Conservation (phyloP, 306 rosid species). For the Chamaecrista fasciculata region DNA sequence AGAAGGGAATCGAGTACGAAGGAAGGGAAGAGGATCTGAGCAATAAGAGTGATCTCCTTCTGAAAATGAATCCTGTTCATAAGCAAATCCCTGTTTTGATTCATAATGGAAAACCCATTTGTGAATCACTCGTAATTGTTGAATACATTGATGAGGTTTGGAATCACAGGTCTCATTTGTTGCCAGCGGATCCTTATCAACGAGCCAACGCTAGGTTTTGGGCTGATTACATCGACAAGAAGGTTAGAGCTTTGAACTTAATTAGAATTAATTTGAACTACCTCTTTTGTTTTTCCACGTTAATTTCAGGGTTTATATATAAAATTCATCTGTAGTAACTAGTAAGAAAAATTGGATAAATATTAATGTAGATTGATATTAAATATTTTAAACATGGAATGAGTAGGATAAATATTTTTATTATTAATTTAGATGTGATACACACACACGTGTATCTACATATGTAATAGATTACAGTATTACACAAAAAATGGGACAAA, state of each 20-base stretch:
- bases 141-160: slow-evolving; percentile 38
- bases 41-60: not conserved
- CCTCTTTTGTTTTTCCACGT: too few species aligned
- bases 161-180: slow-evolving; percentile 7
- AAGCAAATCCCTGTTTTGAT: not conserved
- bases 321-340: too few species aligned
- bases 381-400: too few species aligned
- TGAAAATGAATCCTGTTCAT: not conserved
- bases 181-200: slow-evolving; percentile 31
- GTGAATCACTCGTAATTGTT: slow-evolving; percentile 30
- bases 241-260: not conserved
- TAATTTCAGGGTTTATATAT: too few species aligned
- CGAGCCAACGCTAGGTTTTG: slow-evolving; percentile 36
- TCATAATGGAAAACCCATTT: slow-evolving; percentile 4
- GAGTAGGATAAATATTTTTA: too few species aligned
- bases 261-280: too few species aligned
- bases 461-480: too few species aligned
- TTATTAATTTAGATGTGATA: too few species aligned
- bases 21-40: slow-evolving; percentile 21
- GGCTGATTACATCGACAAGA: slow-evolving; percentile 34
- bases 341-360: too few species aligned
- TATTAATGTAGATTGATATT: too few species aligned
- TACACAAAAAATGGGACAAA: too few species aligned
- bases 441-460: too few species aligned
- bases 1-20: slow-evolving; percentile 37